phyloP scores from a whole-genome alignment of 805 yeast genomes.

The Clavispora phyllophila region DNA sequence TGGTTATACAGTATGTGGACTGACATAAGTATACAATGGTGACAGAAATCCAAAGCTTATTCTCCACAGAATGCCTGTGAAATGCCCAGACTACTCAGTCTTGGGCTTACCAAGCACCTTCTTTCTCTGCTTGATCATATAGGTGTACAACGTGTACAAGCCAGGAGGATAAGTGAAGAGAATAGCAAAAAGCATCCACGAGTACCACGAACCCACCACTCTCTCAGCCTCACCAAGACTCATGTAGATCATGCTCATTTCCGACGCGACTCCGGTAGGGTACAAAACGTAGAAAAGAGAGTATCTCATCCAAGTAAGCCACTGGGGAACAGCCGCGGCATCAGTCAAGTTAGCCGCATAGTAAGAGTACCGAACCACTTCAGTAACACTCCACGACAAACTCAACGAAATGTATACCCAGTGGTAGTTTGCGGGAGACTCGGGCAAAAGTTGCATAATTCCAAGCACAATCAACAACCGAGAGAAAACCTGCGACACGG shows the following conservation, averaged over 20 bases:
- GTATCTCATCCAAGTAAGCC: conserved; percentile 72
- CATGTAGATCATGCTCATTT: conserved; percentile 61
- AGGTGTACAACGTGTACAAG: conserved; percentile 73
- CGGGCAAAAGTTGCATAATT: conserved; percentile 68
- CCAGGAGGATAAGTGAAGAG: conserved; percentile 80
- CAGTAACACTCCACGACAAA: conserved; percentile 92
- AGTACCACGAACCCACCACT: conserved; percentile 46
- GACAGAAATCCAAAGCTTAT: no score
- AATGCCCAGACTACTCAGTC: conserved; percentile 10
- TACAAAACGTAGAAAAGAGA: conserved; percentile 76
- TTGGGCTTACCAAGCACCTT: conserved; percentile 52
- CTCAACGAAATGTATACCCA: conserved; percentile 65
- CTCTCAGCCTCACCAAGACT: conserved; percentile 67
- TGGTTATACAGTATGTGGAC: no score
- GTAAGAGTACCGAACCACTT: conserved; percentile 80
- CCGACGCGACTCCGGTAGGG: conserved; percentile 91
- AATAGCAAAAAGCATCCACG: conserved; percentile 49
- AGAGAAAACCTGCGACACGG: conserved; percentile 82
- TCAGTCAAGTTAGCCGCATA: conserved; percentile 65
- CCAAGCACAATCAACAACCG: conserved; percentile 81
- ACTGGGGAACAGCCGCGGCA: conserved; percentile 48
- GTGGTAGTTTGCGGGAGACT: conserved; percentile 55
- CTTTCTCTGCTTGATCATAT: conserved; percentile 85
- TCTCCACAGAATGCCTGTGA: no score
- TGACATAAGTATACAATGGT: no score